Base-by-base conservation (phyloP, 2,329 filamentous ascomycete genomes). In the Pseudogymnoascus pannorum region DNA sequence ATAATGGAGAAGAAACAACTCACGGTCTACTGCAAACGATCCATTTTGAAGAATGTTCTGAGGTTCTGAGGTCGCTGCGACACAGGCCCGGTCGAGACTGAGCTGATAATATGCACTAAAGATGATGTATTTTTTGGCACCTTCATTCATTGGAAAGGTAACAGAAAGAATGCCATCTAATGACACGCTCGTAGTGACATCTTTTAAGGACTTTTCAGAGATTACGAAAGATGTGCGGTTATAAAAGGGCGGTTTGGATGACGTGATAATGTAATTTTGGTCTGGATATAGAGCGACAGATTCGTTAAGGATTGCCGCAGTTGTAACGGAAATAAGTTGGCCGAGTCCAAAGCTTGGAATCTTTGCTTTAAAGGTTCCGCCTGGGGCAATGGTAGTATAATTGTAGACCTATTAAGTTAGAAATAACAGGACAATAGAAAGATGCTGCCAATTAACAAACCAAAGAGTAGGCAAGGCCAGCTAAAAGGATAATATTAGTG, bases 281-380 rank as follows among this genome's bases (percentile, higher is more conserved):
- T 42, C 38, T 42, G 38, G 12, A 35, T 7, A 29, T 26, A 18
- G 40, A 16, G 29, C 51, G 51, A 16, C 11, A 26, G 24, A 26
- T 26, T 26, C 24, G 24, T 4, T 26, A 7, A 26, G 48, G 44
- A 35, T 35, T 14, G 54, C 22, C 26, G 22, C 60, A n/a, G 31
- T 42, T 4, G 54, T 31, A 16, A 51, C 60, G 16, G 60, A 58
- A 14, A 59, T 14, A 16, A 61, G 20, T 24, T 29, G 8, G 18
- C 73, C 70, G 20, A 68, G 59, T 16, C 74, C 74, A 74, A 75
- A 78, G 5, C 75, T 75, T 8, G 75, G 74, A 12, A 77, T 44
- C 2, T 65, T 57, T 4, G 66, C 71, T 40, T 72, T 62, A 57
- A 72, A 75, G 1, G 64, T 59, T 5, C 66, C 68, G 9, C 68